A percentile compares a stretch with the other conserved stretches of the same genome.
These are phyloP conservation scores for Voacanga thouarsii DNA, from an alignment of 257 asterid species.

Conservation along the genomic window DNA sequence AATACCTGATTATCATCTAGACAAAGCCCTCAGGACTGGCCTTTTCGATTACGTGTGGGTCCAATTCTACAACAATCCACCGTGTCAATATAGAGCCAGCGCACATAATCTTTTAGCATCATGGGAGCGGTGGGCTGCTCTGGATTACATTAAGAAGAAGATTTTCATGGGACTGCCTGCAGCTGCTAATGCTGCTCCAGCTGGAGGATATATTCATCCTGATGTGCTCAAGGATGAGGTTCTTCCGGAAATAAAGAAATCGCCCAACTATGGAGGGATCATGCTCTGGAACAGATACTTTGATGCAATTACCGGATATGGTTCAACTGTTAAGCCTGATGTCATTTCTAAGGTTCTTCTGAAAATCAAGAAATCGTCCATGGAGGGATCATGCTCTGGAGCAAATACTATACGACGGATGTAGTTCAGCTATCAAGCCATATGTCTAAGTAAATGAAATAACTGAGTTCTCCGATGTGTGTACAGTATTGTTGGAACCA, in stretches of 20 bases:
- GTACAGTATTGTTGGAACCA: not conserved
- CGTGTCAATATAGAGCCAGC: constrained; percentile 35
- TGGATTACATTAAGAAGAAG: constrained; percentile 24
- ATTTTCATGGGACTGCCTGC: constrained; percentile 64
- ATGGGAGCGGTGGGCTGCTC: constrained; percentile 40
- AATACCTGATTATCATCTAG: constrained; percentile 37
- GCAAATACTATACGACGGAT: constrained; percentile 36
- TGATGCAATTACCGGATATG: too few relatives aligned
- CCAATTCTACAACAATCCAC: constrained; percentile 54
- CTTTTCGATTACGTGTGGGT: constrained; percentile 58
- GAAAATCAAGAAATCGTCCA: too few relatives aligned
- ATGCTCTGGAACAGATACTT: constrained; percentile 45
- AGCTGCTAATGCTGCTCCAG: constrained; percentile 32
- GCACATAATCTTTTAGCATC: constrained; percentile 27
- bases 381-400: too few relatives aligned
- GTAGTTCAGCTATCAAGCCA: constrained; percentile 38
- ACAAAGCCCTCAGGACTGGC: constrained; percentile 37
- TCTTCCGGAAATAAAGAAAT: constrained; percentile 40
- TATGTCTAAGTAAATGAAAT: constrained; percentile 21
- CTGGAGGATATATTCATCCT: constrained; percentile 43
- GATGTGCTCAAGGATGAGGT: constrained; percentile 51
- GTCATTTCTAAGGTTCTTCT: too few relatives aligned
- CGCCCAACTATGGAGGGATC: constrained; percentile 56
- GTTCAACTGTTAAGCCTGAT: too few relatives aligned
- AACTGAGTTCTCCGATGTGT: too few relatives aligned